Percentiles rank a stretch among this genome's conserved stretches.
phyloP scores from a whole-genome alignment of 2,329 filamentous ascomycete species.

The Penicillium griseofulvum region DNA sequence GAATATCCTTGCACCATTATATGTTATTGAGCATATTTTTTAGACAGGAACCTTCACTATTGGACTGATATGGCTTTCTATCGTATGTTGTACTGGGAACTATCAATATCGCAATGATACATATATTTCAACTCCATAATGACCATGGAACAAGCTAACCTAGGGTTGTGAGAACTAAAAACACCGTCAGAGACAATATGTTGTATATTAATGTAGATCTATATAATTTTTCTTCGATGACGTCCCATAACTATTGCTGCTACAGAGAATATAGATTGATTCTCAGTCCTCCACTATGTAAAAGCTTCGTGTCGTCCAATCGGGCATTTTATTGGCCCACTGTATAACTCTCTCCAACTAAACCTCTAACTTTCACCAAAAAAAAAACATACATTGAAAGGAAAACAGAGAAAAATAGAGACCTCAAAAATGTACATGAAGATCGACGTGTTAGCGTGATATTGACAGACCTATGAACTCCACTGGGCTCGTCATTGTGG shows the following conservation, averaged over 20 bases:
- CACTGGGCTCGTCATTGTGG: conserved; percentile 12
- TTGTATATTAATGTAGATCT: too few relatives aligned
- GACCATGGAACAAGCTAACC: too few relatives aligned
- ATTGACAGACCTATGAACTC: conserved; percentile 8
- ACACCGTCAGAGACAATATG: too few relatives aligned
- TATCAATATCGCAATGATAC: not conserved
- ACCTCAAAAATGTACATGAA: not conserved
- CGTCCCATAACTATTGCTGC: too few relatives aligned
- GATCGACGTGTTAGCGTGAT: conserved; percentile 12
- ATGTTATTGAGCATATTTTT: not conserved
- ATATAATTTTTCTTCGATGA: too few relatives aligned
- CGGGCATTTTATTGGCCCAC: not conserved
- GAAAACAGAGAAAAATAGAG: not conserved
- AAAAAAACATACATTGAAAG: too few relatives aligned
- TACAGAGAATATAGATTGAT: not conserved
- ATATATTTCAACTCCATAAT: not conserved
- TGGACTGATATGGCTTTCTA: not conserved
- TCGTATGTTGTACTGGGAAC: not conserved
- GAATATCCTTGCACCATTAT: not conserved
- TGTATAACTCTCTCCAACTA: not conserved
- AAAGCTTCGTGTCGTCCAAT: not conserved
- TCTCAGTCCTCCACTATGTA: not conserved
- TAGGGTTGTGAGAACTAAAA: too few relatives aligned
- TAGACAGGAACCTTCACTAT: not conserved
- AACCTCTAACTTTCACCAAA: not conserved